phyloP scores from a whole-genome alignment of 2,329 filamentous ascomycete genomes.

The Diaporthe velutina region DNA sequence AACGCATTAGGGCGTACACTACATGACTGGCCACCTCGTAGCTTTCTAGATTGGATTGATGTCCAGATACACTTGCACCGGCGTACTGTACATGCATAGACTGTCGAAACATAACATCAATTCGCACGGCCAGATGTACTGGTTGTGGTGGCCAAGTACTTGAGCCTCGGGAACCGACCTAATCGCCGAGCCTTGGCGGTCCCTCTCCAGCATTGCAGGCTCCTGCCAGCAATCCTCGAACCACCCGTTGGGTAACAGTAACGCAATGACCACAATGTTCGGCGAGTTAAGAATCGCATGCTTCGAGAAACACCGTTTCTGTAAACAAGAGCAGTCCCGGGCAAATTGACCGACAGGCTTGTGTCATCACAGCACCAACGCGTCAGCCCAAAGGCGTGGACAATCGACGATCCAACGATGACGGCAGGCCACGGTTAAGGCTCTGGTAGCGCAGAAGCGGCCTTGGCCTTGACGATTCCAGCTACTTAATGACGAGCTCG shows the following conservation, averaged over 20 bases:
- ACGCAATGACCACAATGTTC: too few species aligned
- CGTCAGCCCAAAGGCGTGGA: not conserved
- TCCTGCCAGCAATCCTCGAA: not conserved
- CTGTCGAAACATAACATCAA: not conserved
- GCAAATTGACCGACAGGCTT: not conserved
- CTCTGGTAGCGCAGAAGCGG: not conserved
- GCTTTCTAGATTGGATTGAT: not conserved
- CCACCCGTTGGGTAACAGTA: not conserved
- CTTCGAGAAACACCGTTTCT: not conserved
- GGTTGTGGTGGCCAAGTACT: too few species aligned
- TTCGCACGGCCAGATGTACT: not conserved
- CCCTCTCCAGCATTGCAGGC: too few species aligned
- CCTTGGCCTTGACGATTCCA: not conserved
- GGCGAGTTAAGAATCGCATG: not conserved
- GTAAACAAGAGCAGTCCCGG: not conserved
- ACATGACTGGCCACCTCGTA: not conserved
- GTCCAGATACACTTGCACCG: not conserved
- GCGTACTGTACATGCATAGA: not conserved
- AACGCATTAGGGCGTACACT: not conserved
- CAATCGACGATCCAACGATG: not conserved
- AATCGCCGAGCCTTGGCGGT: slow-evolving; percentile 25
- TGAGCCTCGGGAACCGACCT: slow-evolving; percentile 29
- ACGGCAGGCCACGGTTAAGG: not conserved
- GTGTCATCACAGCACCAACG: not conserved
- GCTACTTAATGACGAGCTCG: not conserved